Evolutionary conservation across 345 rosid genomes (phyloP).

Genomic region (Eucalyptus cloeziana): DNA sequence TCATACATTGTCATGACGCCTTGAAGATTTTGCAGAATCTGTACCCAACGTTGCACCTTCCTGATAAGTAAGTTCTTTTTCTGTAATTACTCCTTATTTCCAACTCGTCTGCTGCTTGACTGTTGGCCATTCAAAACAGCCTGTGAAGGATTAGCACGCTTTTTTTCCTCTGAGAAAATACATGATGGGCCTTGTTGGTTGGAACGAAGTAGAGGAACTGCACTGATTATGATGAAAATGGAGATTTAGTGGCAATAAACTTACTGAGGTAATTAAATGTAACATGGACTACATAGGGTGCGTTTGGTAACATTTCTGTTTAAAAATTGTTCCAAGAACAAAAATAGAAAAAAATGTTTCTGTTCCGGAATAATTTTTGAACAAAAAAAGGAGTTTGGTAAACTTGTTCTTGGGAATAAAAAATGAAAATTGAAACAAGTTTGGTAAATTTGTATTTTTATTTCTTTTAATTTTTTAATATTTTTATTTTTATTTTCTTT

Average conservation of each 20-base stretch:
- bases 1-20: background rate
- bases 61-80: background rate
- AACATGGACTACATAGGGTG: background rate
- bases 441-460: no score
- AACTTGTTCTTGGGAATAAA: no score
- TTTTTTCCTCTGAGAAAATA: background rate
- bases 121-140: background rate
- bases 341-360: no score
- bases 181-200: background rate
- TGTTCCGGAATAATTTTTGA: no score
- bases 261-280: background rate
- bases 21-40: background rate
- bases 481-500: no score
- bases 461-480: no score
- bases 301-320: no score
- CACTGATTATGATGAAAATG: background rate
- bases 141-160: background rate
- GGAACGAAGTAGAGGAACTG: background rate
- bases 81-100: background rate
- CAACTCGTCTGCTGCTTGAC: background rate
- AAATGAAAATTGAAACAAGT: no score
- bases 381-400: no score
- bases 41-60: background rate
- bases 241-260: background rate
- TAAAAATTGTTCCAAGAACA: no score